Base-by-base conservation (phyloP, 2,329 filamentous ascomycete genomes). In the Scytalidium sp. region DNA sequence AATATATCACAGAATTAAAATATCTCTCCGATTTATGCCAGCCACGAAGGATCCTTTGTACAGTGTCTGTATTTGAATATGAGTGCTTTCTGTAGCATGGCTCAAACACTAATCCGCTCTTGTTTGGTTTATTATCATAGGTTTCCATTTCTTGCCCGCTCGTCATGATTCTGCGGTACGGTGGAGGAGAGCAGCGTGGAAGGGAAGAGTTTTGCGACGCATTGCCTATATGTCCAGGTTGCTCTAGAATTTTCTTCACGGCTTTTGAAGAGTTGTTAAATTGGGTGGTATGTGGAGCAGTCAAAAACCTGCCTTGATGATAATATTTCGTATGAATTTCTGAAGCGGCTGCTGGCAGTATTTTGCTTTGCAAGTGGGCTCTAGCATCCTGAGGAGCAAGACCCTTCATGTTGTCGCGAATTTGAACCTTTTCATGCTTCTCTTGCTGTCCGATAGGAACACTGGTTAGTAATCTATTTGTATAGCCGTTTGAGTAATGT, bases 81-180 rank as follows among this genome's bases (percentile, higher is more conserved):
- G 46, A 25, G 15, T 10, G 19, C 41, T 43, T 45, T 25, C 36
- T 45, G 21, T 36, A 36, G 22, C 40, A 27, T 48, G 45, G 23
- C 50, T 25, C 42, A 52, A 53, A 40, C 50, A 40, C 15, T 47
- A 50, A 36, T 52, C 54, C 15, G 17, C 17, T n/a, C 32, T n/a
- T 36, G 32, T 15, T 5, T n/a, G 13, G 32, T n/a, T n/a, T 36
- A 5, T 10, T 10, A 5, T n/a, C 6, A 36, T n/a, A 36, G 13
- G 5, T 36, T 8, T n/a, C 17, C 5, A 8, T 4, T 36, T 36
- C 11, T 36, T 10, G n/a, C n/a, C n/a, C n/a, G n/a, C n/a, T n/a
- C n/a, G n/a, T n/a, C 17, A 6, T 36, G 5, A 8, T 36, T 15
- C 5, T 15, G 15, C 15, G 32, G 15, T 15, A 36, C 15, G 32